Conservation (phyloP, 2,329 filamentous ascomycete genomes). For the Alternaria solani region DNA sequence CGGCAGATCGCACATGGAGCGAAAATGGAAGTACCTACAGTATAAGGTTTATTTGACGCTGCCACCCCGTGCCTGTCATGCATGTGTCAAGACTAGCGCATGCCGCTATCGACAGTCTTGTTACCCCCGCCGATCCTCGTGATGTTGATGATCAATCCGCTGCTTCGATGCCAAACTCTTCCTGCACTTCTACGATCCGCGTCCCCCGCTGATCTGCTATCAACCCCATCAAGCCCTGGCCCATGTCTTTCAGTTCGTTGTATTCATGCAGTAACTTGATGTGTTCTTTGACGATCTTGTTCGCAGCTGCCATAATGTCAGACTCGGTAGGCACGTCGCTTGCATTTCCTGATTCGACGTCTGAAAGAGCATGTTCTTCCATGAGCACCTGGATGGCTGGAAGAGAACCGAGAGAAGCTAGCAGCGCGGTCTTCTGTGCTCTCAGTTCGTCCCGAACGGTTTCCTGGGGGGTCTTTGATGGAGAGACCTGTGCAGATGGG, state of each 20-base stretch:
- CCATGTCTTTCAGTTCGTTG: conserved; percentile 75
- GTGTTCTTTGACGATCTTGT: conserved; percentile 66
- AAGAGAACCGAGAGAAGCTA: conserved; percentile 40
- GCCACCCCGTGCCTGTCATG: not conserved
- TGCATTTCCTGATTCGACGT: conserved; percentile 16
- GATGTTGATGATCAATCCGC: conserved; percentile 48
- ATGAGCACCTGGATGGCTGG: conserved; percentile 47
- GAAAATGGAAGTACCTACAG: not conserved
- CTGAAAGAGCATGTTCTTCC: conserved; percentile 37
- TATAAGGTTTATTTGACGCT: conserved; percentile 7
- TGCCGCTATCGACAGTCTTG: not conserved
- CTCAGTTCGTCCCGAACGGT: conserved; percentile 58
- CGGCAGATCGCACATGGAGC: not conserved
- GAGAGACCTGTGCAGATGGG: not conserved
- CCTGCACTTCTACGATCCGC: conserved; percentile 59
- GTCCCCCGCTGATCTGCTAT: conserved; percentile 71
- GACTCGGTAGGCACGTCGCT: conserved; percentile 38
- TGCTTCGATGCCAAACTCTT: conserved; percentile 56
- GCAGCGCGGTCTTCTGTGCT: conserved; percentile 51
- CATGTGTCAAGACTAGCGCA: not conserved
- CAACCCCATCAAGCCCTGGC: conserved; percentile 70
- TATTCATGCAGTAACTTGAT: conserved; percentile 72
- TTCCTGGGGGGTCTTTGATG: conserved; percentile 53
- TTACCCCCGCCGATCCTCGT: not conserved
- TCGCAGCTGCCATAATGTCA: conserved; percentile 54